Conservation (phyloP, 306 rosid genomes). For the Sesbania bispinosa region DNA sequence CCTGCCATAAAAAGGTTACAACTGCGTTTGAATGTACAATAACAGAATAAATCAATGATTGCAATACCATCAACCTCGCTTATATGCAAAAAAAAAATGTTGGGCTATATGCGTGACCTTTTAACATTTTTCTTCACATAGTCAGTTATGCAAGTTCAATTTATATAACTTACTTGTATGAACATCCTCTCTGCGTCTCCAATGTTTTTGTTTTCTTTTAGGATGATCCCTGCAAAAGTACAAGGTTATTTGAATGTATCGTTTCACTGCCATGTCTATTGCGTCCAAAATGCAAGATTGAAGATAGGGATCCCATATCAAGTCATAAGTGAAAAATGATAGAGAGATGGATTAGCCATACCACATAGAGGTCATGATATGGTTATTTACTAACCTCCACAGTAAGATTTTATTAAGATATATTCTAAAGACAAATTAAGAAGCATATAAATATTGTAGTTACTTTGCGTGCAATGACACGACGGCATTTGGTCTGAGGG, state of each 20-base stretch:
- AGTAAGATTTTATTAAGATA: background rate
- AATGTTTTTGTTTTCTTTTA: conserved; percentile 71
- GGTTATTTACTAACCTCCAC: background rate
- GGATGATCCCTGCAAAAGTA: conserved; percentile 71
- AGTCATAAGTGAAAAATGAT: background rate
- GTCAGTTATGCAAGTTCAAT: background rate
- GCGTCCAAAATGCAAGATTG: background rate
- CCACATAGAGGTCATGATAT: background rate
- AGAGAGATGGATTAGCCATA: background rate
- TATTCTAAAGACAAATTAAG: too few species aligned
- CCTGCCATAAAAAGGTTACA: conserved; percentile 44
- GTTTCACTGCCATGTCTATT: background rate
- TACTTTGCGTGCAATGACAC: background rate
- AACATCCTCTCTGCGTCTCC: conserved; percentile 98
- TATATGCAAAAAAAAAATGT: background rate
- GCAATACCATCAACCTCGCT: background rate
- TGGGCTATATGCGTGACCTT: background rate
- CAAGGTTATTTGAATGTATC: conserved; percentile 15
- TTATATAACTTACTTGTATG: conserved; percentile 75
- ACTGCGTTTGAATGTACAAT: background rate
- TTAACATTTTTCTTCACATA: background rate
- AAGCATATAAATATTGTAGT: background rate
- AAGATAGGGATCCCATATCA: background rate
- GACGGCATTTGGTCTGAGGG: too few species aligned
- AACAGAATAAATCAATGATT: background rate